Percentiles rank a stretch among this genome's conserved stretches.
phyloP scores from a whole-genome alignment of 371 early-diverging fungal species.

The Syncephalastrum contaminatum region DNA sequence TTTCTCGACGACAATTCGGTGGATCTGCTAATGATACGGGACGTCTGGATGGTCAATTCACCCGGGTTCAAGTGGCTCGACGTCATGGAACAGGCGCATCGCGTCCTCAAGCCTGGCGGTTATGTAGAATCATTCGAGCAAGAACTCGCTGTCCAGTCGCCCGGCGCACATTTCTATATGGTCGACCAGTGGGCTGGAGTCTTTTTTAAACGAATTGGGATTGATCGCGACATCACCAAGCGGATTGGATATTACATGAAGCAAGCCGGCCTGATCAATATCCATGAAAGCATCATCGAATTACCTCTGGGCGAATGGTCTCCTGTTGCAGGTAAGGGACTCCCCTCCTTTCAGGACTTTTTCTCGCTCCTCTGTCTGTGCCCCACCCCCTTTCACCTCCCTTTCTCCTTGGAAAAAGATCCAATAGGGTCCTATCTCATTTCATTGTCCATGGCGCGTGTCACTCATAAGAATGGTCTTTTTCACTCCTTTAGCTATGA shows the following conservation, averaged over 20 bases:
- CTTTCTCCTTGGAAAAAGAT: neutral
- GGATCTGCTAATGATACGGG: slow-evolving; percentile 25
- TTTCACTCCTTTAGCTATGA: slow-evolving; percentile 6
- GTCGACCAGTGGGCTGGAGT: slow-evolving; percentile 10
- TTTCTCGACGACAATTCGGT: slow-evolving; percentile 14
- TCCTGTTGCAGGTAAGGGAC: slow-evolving; percentile 13
- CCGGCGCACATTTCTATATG: slow-evolving; percentile 9
- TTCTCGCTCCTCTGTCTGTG: neutral
- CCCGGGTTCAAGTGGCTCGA: slow-evolving; percentile 21
- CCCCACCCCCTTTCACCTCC: neutral
- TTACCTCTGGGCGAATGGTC: slow-evolving; percentile 21
- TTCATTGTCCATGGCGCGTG: too few relatives aligned
- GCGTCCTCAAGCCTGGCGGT: slow-evolving; percentile 32
- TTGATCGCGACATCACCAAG: slow-evolving; percentile 5
- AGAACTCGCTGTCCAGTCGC: slow-evolving; percentile 12
- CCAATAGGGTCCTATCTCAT: too few relatives aligned
- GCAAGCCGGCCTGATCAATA: slow-evolving; percentile 6
- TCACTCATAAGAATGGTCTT: too few relatives aligned
- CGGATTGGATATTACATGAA: slow-evolving; percentile 1
- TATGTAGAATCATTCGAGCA: slow-evolving; percentile 16
- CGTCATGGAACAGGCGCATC: slow-evolving; percentile 18
- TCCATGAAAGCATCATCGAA: slow-evolving; percentile 15
- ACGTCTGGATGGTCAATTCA: slow-evolving; percentile 22
- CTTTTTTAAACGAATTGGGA: slow-evolving; percentile 7
- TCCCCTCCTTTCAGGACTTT: too few relatives aligned